Base-by-base conservation (phyloP, 2,329 filamentous ascomycete genomes). In the Fusarium metavorans region DNA sequence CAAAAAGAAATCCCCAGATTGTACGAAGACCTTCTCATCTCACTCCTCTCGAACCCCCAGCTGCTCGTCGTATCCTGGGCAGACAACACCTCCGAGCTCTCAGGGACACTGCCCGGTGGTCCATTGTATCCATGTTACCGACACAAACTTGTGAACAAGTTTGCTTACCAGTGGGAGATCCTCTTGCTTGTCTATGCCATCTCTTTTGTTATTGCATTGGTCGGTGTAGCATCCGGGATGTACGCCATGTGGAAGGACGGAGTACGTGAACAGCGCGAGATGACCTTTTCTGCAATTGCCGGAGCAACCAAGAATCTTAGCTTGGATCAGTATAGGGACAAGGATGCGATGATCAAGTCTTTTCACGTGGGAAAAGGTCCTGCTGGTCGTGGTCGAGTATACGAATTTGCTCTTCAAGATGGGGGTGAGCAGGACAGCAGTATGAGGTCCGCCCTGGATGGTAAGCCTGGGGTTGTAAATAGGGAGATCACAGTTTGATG, bases 1-100 rank as follows among this genome's bases (percentile, higher is more conserved):
- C 54, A 72, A 11, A 5, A 66, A 0, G 68, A 52, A 4, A 50
- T 76, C 10, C 67, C 58, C 4, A 62, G 41, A 1, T 48, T 68
- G 2, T 77, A 77, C 30, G 74, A 77, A 16, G 74, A 77, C 5
- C 39, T 77, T 2, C 61, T 77, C 2, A 72, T 77, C 6, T 77
- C 75, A 0, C 64, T 77, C 6, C 62, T 77, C 16, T 76, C 74
- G 0, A 70, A 77, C 9, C 74, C 74, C 1, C 66, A 75, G n/a
- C 56, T 77, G n/a, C 64, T 75, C 13, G 72, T 64, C 10, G 75
- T 77, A 2, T 59, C 74, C 1, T 77, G 75, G 75, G 75, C 75
- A 0, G 34, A 64, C 3, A 56, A 75, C 30, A 57, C 70, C 3
- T 54, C 65, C 11, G 64, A 74, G n/a, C 61, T 60, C 0, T 73